Percentiles rank a stretch among this genome's conserved stretches.
Evolutionary conservation across 192 early-diverging fungal species (phyloP).

Genomic region (Entomortierella chlamydospora): DNA sequence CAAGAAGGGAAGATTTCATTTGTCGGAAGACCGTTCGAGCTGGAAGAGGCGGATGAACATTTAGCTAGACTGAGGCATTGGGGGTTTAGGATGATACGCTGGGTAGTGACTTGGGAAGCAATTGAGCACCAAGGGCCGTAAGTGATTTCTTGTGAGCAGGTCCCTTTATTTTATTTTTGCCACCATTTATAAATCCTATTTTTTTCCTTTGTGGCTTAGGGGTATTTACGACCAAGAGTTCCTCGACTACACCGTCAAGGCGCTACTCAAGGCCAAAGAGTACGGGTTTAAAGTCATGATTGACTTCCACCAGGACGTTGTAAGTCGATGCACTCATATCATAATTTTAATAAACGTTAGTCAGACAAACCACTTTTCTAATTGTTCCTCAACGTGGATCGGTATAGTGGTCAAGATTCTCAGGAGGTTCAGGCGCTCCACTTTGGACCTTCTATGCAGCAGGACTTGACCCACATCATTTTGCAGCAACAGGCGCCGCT

Average conservation of each 20-base stretch:
- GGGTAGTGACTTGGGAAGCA: slow-evolving; percentile 84
- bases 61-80: slow-evolving; percentile 68
- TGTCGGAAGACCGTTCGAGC: slow-evolving; percentile 77
- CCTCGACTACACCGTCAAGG: slow-evolving; percentile 62
- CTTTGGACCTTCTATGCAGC: slow-evolving; percentile 63
- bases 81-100: slow-evolving; percentile 80
- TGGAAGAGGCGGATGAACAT: slow-evolving; percentile 78
- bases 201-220: slow-evolving; percentile 37
- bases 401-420: slow-evolving; percentile 50
- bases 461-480: slow-evolving; percentile 59
- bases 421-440: slow-evolving; percentile 66
- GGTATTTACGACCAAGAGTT: slow-evolving; percentile 64
- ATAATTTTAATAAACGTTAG: not conserved
- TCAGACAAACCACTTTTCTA: not conserved
- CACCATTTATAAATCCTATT: too few relatives aligned
- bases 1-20: slow-evolving; percentile 64
- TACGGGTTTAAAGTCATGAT: slow-evolving; percentile 64
- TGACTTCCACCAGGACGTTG: slow-evolving; percentile 70
- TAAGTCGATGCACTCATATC: slow-evolving; percentile 13
- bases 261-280: slow-evolving; percentile 58
- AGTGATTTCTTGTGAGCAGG: slow-evolving; percentile 6
- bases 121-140: slow-evolving; percentile 71
- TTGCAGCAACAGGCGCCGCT: slow-evolving; percentile 61
- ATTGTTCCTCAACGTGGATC: not conserved
- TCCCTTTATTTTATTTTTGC: not conserved